These are phyloP conservation scores for Mycena polygramma DNA, from an alignment of 768 basidiomycete species.

Conservation along the genomic window DNA sequence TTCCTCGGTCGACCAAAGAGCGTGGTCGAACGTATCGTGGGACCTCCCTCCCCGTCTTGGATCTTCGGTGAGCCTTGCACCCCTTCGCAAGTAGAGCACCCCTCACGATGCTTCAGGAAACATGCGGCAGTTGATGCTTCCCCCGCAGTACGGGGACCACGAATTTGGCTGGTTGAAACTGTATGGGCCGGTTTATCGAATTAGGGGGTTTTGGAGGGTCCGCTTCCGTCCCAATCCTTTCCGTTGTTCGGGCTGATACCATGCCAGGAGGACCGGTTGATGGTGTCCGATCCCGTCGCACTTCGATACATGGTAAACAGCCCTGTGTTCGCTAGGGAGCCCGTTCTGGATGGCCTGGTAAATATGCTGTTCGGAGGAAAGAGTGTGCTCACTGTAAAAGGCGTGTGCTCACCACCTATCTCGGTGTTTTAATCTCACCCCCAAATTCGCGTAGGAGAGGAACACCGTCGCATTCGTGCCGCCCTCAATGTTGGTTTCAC, in stretches of 20 bases:
- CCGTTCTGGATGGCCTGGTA: neutral
- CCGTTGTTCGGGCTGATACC: too few species aligned
- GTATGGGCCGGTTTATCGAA: conserved; percentile 4
- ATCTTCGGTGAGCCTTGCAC: too few species aligned
- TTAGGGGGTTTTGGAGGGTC: conserved; percentile 18
- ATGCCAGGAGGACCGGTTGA: conserved; percentile 17
- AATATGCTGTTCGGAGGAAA: neutral
- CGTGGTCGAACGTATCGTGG: too few species aligned
- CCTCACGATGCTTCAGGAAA: too few species aligned
- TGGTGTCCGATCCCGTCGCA: conserved; percentile 4
- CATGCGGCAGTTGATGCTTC: neutral
- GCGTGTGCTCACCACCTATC: neutral
- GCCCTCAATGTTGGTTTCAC: conserved; percentile 11
- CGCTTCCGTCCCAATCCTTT: neutral
- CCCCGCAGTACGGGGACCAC: conserved; percentile 8
- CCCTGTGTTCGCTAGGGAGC: neutral
- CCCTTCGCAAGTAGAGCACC: too few species aligned
- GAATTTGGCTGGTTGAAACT: conserved; percentile 2
- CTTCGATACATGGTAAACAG: conserved; percentile 8
- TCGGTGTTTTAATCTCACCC: neutral
- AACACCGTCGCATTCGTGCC: neutral
- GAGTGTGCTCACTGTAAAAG: neutral
- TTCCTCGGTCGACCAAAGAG: too few species aligned
- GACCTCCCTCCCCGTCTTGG: too few species aligned
- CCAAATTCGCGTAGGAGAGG: neutral